phyloP scores from a whole-genome alignment of 192 early-diverging fungal genomes.

The Backusella tarrabulga region DNA sequence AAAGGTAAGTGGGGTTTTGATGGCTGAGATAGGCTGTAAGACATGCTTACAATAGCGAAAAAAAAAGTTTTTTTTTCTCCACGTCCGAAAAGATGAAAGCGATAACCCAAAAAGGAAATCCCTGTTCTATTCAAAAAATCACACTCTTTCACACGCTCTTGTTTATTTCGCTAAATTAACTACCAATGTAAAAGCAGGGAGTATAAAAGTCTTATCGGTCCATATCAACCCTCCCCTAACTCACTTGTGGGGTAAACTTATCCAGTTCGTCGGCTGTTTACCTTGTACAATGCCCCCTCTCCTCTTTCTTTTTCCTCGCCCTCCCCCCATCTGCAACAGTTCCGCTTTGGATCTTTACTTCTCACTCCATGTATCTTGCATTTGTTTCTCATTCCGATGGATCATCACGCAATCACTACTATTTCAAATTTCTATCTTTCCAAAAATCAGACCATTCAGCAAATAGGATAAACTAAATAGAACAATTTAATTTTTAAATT shows the following conservation, averaged over 20 bases:
- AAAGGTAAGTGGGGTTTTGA: slow-evolving; percentile 18
- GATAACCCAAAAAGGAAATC: slow-evolving; percentile 24
- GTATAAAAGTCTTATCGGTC: slow-evolving; percentile 11
- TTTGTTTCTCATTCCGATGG: slow-evolving; percentile 17
- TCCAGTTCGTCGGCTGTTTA: neutral
- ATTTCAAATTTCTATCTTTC: neutral
- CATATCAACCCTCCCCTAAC: neutral
- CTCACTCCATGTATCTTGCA: neutral
- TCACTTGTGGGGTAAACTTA: neutral
- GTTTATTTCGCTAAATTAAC: neutral
- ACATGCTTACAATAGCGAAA: neutral
- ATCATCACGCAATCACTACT: slow-evolving; percentile 15
- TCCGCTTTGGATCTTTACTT: neutral
- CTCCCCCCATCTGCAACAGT: neutral
- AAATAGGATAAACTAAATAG: neutral
- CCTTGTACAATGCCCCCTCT: neutral
- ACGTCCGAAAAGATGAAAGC: slow-evolving; percentile 26
- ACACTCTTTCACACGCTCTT: slow-evolving; percentile 11
- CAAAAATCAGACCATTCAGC: slow-evolving; percentile 5
- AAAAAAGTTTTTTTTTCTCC: slow-evolving; percentile 17
- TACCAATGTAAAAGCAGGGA: neutral
- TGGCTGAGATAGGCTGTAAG: slow-evolving; percentile 33
- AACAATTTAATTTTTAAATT: neutral
- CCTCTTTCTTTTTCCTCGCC: neutral
- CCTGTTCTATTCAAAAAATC: neutral